Evolutionary conservation across 306 rosid species (phyloP).

Genomic region (Mimosa bimucronata): DNA sequence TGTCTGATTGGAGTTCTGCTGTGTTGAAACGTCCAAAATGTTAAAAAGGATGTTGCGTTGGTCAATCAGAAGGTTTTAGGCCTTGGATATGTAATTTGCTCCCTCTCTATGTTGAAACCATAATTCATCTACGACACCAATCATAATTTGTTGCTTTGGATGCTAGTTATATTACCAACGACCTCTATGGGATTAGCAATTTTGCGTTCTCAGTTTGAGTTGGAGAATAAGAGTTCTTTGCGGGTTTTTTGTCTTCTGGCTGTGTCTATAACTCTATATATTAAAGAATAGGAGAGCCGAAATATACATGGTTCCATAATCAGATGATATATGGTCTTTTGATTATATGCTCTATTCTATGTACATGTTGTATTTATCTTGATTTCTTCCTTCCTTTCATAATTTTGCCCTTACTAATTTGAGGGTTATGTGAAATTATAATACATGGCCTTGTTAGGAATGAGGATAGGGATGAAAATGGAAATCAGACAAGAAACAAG

Average conservation of each 20-base stretch:
- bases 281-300: not conserved
- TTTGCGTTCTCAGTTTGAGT: constrained; percentile 17
- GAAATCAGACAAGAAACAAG: not conserved
- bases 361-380: not conserved
- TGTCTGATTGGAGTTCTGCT: not conserved
- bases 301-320: constrained; percentile 3
- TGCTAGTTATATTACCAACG: not conserved
- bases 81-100: not conserved
- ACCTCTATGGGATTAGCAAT: not conserved
- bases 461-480: not conserved
- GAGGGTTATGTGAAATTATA: not conserved
- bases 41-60: not conserved
- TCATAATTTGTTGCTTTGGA: not conserved
- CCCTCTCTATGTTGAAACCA: not conserved
- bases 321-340: not conserved
- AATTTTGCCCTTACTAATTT: not conserved
- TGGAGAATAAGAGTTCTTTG: constrained; percentile 2
- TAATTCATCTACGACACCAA: not conserved
- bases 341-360: not conserved
- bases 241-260: constrained; percentile 1
- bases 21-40: constrained; percentile 1
- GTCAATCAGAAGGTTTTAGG: not conserved
- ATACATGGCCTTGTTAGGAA: not conserved
- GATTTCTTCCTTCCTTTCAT: not conserved
- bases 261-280: not conserved